Conservation (phyloP, 768 basidiomycete species). For the button mushroom (Agaricus bisporus) region DNA sequence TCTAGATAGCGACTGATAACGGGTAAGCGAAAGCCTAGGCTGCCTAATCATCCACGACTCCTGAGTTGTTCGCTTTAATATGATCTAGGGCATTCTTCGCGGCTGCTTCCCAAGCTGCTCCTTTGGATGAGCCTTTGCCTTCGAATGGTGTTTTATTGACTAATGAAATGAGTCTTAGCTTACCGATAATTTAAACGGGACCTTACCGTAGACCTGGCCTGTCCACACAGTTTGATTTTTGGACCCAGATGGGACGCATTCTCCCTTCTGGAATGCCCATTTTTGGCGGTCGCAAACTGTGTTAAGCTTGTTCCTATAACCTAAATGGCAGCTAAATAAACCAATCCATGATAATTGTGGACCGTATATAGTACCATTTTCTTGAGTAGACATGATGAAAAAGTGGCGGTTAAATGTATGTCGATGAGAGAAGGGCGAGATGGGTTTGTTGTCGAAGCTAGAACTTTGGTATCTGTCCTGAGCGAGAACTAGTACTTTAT, state of each 20-base stretch:
- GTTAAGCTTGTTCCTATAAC: constrained; percentile 4
- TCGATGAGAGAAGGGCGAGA: no score
- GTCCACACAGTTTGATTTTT: not conserved
- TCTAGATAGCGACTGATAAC: no score
- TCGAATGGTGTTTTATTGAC: not conserved
- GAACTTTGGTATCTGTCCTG: no score
- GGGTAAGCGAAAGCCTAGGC: not conserved
- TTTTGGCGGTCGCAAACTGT: not conserved
- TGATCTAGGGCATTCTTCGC: not conserved
- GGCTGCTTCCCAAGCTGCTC: not conserved
- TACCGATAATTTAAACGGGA: not conserved
- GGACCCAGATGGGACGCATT: not conserved
- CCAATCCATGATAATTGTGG: not conserved
- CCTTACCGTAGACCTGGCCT: not conserved
- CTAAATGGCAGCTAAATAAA: not conserved
- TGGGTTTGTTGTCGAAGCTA: no score
- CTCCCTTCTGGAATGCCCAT: not conserved
- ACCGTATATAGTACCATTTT: not conserved
- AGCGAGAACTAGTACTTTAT: no score
- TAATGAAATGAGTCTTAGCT: not conserved
- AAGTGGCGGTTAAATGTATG: no score
- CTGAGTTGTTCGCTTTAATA: not conserved
- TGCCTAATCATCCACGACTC: not conserved
- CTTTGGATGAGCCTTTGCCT: constrained; percentile 1
- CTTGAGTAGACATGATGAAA: not conserved